Evolutionary conservation across 108 stramenopile genomes (phyloP).

Genomic region (Pseudonitzschia delicatissima): DNA sequence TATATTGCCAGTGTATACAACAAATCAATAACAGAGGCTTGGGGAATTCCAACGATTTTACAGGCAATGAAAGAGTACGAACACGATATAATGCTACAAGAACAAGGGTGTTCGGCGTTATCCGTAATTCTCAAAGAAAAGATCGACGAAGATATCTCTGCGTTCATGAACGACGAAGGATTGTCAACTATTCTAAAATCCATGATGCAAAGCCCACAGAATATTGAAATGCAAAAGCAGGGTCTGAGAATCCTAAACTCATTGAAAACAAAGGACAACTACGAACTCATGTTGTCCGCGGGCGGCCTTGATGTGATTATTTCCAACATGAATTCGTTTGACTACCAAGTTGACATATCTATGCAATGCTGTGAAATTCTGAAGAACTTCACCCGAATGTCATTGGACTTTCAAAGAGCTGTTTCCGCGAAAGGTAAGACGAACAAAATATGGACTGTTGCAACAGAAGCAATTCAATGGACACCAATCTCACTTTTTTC

Average conservation of each 20-base stretch:
- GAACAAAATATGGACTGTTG: not conserved
- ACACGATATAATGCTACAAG: slow-evolving; percentile 26
- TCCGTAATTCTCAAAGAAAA: slow-evolving; percentile 15
- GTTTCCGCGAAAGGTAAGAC: slow-evolving; percentile 30
- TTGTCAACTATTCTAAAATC: slow-evolving; percentile 21
- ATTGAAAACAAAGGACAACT: slow-evolving; percentile 27
- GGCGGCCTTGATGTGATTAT: slow-evolving; percentile 35
- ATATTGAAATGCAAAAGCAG: slow-evolving; percentile 17
- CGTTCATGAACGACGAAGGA: slow-evolving; percentile 23
- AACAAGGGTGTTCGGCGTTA: slow-evolving; percentile 30
- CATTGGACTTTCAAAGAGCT: slow-evolving; percentile 38
- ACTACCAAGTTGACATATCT: slow-evolving; percentile 14
- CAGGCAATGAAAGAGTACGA: slow-evolving; percentile 22
- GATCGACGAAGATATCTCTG: slow-evolving; percentile 13
- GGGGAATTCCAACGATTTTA: slow-evolving; percentile 26
- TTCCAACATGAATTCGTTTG: slow-evolving; percentile 24
- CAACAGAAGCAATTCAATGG: not conserved
- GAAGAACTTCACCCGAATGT: slow-evolving; percentile 34
- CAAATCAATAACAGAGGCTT: slow-evolving; percentile 12
- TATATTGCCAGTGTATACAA: slow-evolving; percentile 11
- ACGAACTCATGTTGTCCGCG: slow-evolving; percentile 26
- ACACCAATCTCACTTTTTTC: not conserved
- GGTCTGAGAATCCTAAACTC: slow-evolving; percentile 22
- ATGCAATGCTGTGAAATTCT: slow-evolving; percentile 21
- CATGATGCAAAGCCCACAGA: slow-evolving; percentile 21